phyloP scores from a whole-genome alignment of 441 rosid species.

The Hura crepitans region DNA sequence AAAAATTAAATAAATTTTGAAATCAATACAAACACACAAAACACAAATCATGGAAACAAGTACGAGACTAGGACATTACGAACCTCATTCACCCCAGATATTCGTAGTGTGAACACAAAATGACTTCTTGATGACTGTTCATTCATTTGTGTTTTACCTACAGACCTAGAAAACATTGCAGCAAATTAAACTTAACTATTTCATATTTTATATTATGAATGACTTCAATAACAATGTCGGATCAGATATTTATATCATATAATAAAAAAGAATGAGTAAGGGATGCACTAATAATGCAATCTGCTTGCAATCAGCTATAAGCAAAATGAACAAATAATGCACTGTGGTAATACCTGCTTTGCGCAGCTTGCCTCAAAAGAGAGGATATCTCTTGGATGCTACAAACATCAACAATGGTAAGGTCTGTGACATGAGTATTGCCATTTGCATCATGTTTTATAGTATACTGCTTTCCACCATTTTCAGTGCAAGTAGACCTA shows the following conservation, averaged over 20 bases:
- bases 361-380: conserved; percentile 79
- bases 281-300: background rate
- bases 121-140: conserved; percentile 98
- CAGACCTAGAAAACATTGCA: conserved; percentile 49
- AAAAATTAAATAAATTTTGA: too few species aligned
- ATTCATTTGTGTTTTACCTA: conserved; percentile 92
- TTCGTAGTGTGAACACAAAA: conserved; percentile 85
- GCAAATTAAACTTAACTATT: background rate
- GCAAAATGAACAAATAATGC: background rate
- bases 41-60: background rate
- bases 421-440: conserved; percentile 71
- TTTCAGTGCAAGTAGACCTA: conserved; percentile 46
- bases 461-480: conserved; percentile 67
- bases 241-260: too few species aligned
- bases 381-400: conserved; percentile 70
- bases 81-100: conserved; percentile 90
- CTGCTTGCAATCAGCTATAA: background rate
- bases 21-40: background rate
- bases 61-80: background rate
- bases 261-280: background rate
- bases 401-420: conserved; percentile 78
- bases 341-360: conserved; percentile 61
- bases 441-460: conserved; percentile 84
- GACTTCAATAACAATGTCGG: background rate
- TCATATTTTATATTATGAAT: background rate